Percentiles rank a stretch among this genome's conserved stretches.
phyloP scores from a whole-genome alignment of 176 grass and related monocot genomes.

The Cenchrus americanus region DNA sequence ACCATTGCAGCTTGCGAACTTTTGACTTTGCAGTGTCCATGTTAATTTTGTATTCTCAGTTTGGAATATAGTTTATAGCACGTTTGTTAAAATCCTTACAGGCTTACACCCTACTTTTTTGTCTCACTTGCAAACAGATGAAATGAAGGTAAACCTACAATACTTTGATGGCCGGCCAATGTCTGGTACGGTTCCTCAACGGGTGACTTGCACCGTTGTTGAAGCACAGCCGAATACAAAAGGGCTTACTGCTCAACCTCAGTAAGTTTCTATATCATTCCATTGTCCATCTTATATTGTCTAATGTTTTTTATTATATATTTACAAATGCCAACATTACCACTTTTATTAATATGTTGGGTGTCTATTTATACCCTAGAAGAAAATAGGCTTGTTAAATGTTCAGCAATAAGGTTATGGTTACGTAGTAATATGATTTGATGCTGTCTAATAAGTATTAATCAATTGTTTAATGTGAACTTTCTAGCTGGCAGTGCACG shows the following conservation, averaged over 20 bases:
- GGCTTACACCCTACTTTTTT: not conserved
- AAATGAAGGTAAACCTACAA: constrained; percentile 85
- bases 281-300: constrained; percentile 22
- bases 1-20: not conserved
- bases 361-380: not conserved
- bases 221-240: constrained; percentile 88
- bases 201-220: constrained; percentile 90
- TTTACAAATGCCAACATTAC: not conserved
- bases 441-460: not conserved
- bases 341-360: too few relatives aligned
- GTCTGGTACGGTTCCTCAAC: constrained; percentile 81
- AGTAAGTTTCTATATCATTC: constrained; percentile 67
- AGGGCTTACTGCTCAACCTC: constrained; percentile 82
- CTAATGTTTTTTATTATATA: constrained; percentile 6
- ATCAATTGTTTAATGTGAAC: not conserved
- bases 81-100: constrained; percentile 24
- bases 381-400: constrained; percentile 2
- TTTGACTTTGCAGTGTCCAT: constrained; percentile 23
- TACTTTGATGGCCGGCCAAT: constrained; percentile 86
- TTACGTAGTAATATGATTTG: constrained; percentile 3
- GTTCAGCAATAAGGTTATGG: not conserved
- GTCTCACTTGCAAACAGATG: constrained; percentile 64
- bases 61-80: constrained; percentile 17
- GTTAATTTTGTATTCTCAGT: constrained; percentile 6
- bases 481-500: constrained; percentile 10